Evolutionary conservation across 2,329 filamentous ascomycete species (phyloP), one percentile per base, ranked within the genome.

Genomic region (Fusarium anthophilum): DNA sequence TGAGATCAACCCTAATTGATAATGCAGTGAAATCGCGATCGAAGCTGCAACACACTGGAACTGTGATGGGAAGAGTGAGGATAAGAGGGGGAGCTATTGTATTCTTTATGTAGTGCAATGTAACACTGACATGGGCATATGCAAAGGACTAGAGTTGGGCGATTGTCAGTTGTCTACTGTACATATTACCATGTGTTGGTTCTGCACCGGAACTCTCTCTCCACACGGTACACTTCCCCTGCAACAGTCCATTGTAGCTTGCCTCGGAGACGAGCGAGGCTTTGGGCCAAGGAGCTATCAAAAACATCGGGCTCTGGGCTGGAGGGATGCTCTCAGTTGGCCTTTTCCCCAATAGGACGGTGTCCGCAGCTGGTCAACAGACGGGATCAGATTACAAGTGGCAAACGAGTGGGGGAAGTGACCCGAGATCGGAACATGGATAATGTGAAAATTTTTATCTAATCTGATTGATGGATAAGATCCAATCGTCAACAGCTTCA

Each of bases 401-500:
- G 68, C 72, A 54, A 66, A 41, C 39, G 53, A 60, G 68, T 75
- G 68, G 68, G 65, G 66, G 68, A 66, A 50, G 24, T 30, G 48
- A 64, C 55, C 71, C 71, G 67, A 74, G 65, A 70, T 73, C 65
- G 72, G 73, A 71, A 76, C 62, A 58, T 35, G 48, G 63, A 56
- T 37, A 13, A 67, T 41, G 47, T 58, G 60, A 56, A 63, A 61
- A 45, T 26, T 62, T 75, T 66, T 51, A 76, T 76, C 73, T 76
- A 72, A 76, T 76, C 74, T 70, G 74, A 76, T 76, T 64, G 65
- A 72, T 62, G 62, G 74, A 74, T 76, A 59, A 76, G 73, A 76
- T 76, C 68, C 57, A 65, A 48, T 43, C 56, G 50, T 24, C 58
- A 37, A 50, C 41, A 41, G 45, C 63, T 69, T 69, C 45, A 48